Evolutionary conservation across 768 basidiomycete species (phyloP).

Genomic region (Lactarius psammicola): DNA sequence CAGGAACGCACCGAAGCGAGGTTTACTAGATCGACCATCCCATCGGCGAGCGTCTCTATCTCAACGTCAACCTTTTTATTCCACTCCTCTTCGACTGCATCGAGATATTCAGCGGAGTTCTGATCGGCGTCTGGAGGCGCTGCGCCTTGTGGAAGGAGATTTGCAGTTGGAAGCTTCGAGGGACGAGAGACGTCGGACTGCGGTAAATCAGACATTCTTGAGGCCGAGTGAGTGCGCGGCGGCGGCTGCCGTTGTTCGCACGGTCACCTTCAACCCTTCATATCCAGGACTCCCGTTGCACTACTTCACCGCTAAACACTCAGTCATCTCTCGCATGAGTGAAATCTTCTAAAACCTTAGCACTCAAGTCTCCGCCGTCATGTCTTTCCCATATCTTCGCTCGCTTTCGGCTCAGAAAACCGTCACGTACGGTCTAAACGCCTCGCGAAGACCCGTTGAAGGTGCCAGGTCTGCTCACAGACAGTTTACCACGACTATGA

Average conservation of each 20-base stretch:
- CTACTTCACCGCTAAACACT: neutral
- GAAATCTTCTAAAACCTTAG: neutral
- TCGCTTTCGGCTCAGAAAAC: conserved; percentile 43
- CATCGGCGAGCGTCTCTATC: conserved; percentile 81
- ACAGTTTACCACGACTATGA: conserved; percentile 56
- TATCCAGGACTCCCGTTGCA: neutral
- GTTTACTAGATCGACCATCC: conserved; percentile 88
- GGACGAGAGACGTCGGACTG: conserved; percentile 86
- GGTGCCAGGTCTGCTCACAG: conserved; percentile 49
- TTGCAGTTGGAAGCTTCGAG: conserved; percentile 78
- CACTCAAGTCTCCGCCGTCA: neutral
- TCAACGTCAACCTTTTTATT: conserved; percentile 91
- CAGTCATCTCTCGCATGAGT: neutral
- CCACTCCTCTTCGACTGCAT: conserved; percentile 86
- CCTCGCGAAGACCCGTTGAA: conserved; percentile 39
- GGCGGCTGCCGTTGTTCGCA: neutral
- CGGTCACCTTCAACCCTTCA: neutral
- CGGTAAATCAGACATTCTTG: conserved; percentile 53
- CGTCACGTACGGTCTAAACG: conserved; percentile 53
- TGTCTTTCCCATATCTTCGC: conserved; percentile 25
- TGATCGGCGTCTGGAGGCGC: conserved; percentile 57
- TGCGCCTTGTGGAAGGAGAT: conserved; percentile 49
- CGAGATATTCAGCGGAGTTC: conserved; percentile 76
- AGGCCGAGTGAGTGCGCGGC: conserved; percentile 1
- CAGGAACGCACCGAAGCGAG: conserved; percentile 67